Evolutionary conservation across 1,284 basidiomycete species (phyloP).

Genomic region (Heimioporus retisporus): DNA sequence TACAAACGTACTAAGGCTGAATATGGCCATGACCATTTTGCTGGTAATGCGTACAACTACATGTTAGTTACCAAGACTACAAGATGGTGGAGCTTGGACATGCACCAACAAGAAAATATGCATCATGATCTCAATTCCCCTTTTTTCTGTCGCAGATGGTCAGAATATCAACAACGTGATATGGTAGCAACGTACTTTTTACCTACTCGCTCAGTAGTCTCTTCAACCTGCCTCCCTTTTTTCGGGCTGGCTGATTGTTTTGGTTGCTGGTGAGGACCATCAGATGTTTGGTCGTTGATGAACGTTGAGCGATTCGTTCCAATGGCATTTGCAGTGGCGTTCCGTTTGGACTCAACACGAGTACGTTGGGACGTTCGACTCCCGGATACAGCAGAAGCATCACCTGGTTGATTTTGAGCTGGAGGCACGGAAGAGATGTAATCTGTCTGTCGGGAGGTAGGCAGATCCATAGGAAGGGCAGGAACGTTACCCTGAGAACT

Average conservation of each 20-base stretch:
- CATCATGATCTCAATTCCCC: neutral
- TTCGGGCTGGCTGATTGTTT: neutral
- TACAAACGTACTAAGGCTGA: too few species aligned
- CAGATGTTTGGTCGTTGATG: neutral
- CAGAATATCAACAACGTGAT: neutral
- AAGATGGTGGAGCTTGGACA: too few species aligned
- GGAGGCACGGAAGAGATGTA: neutral
- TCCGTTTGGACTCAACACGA: conserved; percentile 4
- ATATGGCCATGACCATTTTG: too few species aligned
- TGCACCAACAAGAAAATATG: too few species aligned
- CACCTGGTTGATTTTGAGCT: neutral
- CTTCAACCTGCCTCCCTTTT: neutral
- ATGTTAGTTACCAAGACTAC: too few species aligned
- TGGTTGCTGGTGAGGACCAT: neutral
- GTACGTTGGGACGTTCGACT: neutral
- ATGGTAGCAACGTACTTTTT: neutral
- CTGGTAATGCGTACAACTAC: too few species aligned
- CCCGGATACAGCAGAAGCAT: neutral
- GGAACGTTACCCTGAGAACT: too few species aligned
- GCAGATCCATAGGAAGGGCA: too few species aligned
- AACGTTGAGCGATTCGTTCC: conserved; percentile 1
- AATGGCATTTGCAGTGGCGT: conserved; percentile 2
- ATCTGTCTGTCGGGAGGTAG: too few species aligned
- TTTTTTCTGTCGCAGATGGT: neutral
- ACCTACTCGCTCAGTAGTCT: neutral